A percentile compares a stretch with the other conserved stretches of the same genome.
phyloP scores from a whole-genome alignment of 257 asterid species.

The Cordia subcordata region DNA sequence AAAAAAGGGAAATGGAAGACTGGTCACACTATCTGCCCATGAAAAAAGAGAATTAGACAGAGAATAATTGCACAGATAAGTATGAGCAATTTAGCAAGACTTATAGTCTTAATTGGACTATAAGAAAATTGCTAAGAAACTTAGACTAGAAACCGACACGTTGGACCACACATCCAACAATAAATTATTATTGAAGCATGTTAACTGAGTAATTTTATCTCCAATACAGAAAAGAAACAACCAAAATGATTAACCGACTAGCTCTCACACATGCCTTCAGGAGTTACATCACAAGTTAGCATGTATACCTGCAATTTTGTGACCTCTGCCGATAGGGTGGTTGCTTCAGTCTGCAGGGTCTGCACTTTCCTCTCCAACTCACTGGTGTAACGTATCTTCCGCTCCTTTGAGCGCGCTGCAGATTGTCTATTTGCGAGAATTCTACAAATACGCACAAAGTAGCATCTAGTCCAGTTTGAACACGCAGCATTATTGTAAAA shows the following conservation, averaged over 20 bases:
- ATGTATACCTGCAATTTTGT: slow-evolving; percentile 66
- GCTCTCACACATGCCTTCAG: neutral
- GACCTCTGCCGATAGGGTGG: slow-evolving; percentile 85
- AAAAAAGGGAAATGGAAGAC: no score
- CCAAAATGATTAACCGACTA: no score
- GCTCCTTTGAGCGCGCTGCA: slow-evolving; percentile 93
- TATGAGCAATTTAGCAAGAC: no score
- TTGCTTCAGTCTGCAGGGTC: slow-evolving; percentile 88
- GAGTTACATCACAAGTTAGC: neutral
- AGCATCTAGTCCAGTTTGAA: neutral
- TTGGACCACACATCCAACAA: no score
- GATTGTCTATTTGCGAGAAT: slow-evolving; percentile 95
- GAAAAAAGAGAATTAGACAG: no score
- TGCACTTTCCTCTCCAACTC: slow-evolving; percentile 97
- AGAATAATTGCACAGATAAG: no score
- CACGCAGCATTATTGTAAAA: neutral
- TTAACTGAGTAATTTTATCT: no score
- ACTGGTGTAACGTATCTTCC: slow-evolving; percentile 69
- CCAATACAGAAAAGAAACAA: neutral
- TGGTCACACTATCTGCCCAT: no score
- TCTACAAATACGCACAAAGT: slow-evolving; percentile 37
- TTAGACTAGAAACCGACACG: no score
- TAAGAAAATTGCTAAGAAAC: no score
- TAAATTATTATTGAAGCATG: no score
- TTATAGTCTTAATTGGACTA: no score